phyloP scores from a whole-genome alignment of 148 eudicot genomes.

The Pouteria glomerata region DNA sequence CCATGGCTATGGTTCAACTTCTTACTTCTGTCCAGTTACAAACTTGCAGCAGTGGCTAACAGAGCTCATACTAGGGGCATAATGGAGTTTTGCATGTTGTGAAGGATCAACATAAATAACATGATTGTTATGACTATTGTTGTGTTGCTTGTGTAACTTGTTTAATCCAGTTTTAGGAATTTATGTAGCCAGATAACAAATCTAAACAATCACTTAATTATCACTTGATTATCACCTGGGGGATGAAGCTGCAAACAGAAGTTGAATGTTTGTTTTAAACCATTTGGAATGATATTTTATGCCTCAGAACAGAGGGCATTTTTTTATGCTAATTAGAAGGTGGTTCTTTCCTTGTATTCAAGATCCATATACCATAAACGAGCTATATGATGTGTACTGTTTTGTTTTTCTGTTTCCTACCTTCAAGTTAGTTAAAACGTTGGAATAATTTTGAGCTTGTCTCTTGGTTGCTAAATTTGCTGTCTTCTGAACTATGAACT shows the following conservation, averaged over 20 bases:
- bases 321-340: neutral
- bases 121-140: neutral
- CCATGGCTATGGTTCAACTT: neutral
- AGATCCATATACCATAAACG: neutral
- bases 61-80: neutral
- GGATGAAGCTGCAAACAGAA: neutral
- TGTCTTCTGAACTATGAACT: neutral
- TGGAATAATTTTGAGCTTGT: neutral
- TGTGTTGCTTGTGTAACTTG: neutral
- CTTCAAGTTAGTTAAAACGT: neutral
- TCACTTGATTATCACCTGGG: neutral
- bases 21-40: no score
- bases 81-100: neutral
- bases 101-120: neutral
- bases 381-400: neutral
- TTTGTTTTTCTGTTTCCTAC: no score
- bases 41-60: neutral
- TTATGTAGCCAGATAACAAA: neutral
- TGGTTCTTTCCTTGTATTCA: neutral
- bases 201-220: neutral
- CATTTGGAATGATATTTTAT: neutral
- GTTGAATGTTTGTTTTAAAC: neutral
- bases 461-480: neutral
- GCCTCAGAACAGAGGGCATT: neutral
- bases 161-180: neutral